These are phyloP conservation scores for Saccharomycopsis malanga DNA, from an alignment of 805 yeast genomes.

Conservation along the genomic window DNA sequence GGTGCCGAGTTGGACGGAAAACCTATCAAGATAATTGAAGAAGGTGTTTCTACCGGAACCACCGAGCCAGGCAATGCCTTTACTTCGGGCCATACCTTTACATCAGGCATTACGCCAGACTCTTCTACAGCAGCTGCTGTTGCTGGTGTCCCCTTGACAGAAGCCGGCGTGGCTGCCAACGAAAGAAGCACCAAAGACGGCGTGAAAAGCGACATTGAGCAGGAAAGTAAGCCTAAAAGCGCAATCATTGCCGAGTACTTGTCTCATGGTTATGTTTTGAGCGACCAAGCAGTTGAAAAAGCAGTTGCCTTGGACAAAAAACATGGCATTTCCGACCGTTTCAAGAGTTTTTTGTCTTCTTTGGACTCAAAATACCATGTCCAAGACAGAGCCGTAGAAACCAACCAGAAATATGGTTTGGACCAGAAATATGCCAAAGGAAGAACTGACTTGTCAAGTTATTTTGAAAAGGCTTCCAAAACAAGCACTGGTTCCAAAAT, in stretches of 20 bases:
- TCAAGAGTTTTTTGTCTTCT: constrained; percentile 46
- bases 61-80: constrained; percentile 10
- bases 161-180: constrained; percentile 22
- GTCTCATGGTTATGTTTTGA: constrained; percentile 62
- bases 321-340: constrained; percentile 52
- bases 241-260: constrained; percentile 71
- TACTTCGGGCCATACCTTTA: constrained; percentile 2
- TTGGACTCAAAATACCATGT: constrained; percentile 58
- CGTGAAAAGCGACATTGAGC: constrained; percentile 44
- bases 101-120: constrained; percentile 19
- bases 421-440: constrained; percentile 33
- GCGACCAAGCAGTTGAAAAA: constrained; percentile 53
- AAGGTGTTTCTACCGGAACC: constrained; percentile 22
- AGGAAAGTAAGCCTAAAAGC: constrained; percentile 71
- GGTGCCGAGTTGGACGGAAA: constrained; percentile 67
- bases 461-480: constrained; percentile 32
- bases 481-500: constrained; percentile 47
- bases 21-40: constrained; percentile 34
- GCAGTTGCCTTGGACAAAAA: constrained; percentile 59
- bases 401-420: constrained; percentile 27
- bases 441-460: constrained; percentile 34
- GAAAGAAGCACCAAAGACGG: constrained; percentile 15
- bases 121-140: constrained; percentile 22
- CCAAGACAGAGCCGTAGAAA: constrained; percentile 42
- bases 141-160: constrained; percentile 19